Conservation (phyloP, 2,329 filamentous ascomycete species). For the Hymenoscyphus fraxineus region DNA sequence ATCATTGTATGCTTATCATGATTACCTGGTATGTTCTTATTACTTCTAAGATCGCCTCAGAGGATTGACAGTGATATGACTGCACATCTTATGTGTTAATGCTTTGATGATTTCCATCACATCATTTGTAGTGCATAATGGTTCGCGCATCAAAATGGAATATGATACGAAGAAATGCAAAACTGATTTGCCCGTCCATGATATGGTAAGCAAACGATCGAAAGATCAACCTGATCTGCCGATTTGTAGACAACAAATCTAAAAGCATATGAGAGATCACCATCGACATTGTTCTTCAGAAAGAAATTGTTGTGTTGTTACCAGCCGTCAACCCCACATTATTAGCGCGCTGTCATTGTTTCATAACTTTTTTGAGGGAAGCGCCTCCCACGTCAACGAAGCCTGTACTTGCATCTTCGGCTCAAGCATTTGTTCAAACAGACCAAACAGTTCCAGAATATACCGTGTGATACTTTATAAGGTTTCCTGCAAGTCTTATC, state of each 20-base stretch:
- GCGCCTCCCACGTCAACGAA: neutral
- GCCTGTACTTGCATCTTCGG: neutral
- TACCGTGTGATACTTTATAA: neutral
- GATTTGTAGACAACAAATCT: neutral
- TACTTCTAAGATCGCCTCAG: neutral
- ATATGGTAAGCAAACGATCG: neutral
- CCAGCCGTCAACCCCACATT: neutral
- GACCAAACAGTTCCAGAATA: neutral
- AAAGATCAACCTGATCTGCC: slow-evolving; percentile 1
- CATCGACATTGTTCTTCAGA: neutral
- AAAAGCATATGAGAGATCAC: neutral
- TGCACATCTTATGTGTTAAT: neutral
- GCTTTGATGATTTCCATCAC: neutral
- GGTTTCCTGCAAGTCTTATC: neutral
- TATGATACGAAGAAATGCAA: slow-evolving; percentile 1
- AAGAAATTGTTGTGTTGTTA: neutral
- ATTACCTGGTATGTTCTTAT: neutral
- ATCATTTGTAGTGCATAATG: neutral
- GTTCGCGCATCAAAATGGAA: neutral
- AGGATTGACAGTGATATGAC: neutral
- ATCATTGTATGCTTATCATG: neutral
- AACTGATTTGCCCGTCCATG: neutral
- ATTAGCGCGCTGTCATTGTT: slow-evolving; percentile 1
- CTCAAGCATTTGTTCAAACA: neutral
- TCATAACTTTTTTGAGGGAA: neutral